A percentile compares a stretch with the other conserved stretches of the same genome.
Conservation (phyloP, 1,139 yeast species). For the Pneumocystis canis region DNA sequence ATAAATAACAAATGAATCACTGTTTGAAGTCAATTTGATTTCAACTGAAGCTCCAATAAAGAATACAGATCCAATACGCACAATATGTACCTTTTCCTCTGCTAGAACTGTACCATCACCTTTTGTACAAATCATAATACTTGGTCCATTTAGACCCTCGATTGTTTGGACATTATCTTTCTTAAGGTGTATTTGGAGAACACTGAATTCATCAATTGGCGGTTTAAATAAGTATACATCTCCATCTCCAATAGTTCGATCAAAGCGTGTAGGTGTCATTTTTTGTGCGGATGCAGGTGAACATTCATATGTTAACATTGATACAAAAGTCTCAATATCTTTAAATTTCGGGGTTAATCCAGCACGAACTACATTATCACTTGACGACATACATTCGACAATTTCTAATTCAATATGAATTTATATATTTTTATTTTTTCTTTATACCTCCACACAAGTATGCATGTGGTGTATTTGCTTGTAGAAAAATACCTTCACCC, state of each 20-base stretch:
- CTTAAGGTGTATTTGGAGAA: conserved; percentile 47
- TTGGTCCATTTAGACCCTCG: conserved; percentile 66
- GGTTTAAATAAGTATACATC: conserved; percentile 67
- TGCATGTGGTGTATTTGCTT: conserved; percentile 97
- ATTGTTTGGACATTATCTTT: conserved; percentile 35
- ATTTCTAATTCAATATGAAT: conserved; percentile 36
- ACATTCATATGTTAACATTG: conserved; percentile 77
- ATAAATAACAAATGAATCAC: conserved; percentile 53
- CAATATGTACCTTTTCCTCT: conserved; percentile 25
- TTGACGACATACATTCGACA: conserved; percentile 98
- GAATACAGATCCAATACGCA: conserved; percentile 58
- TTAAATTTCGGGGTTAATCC: conserved; percentile 98
- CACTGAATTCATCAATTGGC: conserved; percentile 91
- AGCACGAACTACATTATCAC: conserved; percentile 94
- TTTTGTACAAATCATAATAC: conserved; percentile 67
- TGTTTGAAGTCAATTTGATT: conserved; percentile 42
- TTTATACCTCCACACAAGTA: conserved; percentile 55
- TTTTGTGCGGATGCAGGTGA: conserved; percentile 87
- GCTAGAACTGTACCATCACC: conserved; percentile 54
- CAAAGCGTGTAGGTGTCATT: conserved; percentile 55
- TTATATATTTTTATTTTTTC: not conserved
- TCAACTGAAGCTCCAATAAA: conserved; percentile 69
- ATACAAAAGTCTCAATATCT: conserved; percentile 79
- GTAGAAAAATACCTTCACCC: conserved; percentile 96
- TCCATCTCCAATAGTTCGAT: conserved; percentile 45